These are phyloP conservation scores for Acanthamoeba culbertsoni DNA, from an alignment of 208 protist genomes.

Conservation along the genomic window DNA sequence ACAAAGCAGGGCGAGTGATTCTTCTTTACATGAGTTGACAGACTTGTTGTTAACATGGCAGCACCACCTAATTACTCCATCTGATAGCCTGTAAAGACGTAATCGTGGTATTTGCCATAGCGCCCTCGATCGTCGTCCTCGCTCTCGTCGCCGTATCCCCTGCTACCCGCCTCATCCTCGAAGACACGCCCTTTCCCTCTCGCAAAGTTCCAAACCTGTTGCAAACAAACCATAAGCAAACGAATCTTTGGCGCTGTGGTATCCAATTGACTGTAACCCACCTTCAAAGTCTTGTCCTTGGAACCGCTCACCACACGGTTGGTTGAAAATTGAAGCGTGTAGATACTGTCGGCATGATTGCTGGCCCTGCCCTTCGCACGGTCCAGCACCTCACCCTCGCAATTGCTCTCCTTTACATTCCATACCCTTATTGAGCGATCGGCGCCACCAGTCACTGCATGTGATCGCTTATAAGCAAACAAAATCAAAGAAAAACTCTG, in stretches of 20 bases:
- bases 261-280: background rate
- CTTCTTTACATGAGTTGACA: too few species aligned
- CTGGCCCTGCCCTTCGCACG: background rate
- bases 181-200: background rate
- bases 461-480: background rate
- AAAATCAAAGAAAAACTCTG: too few species aligned
- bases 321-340: background rate
- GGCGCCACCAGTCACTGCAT: background rate
- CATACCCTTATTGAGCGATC: background rate
- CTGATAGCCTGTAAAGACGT: slow-evolving; percentile 25
- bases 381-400: slow-evolving; percentile 7
- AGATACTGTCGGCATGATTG: slow-evolving; percentile 21
- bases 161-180: too few species aligned
- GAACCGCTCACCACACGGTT: slow-evolving; percentile 14
- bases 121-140: background rate
- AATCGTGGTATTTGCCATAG: background rate
- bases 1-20: too few species aligned
- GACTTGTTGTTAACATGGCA: too few species aligned
- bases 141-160: background rate
- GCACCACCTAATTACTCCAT: background rate
- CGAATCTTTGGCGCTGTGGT: background rate
- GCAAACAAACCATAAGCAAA: too few species aligned
- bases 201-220: slow-evolving; percentile 20
- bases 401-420: background rate
- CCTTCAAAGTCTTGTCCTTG: slow-evolving; percentile 25